These are phyloP conservation scores for Linum lewisii DNA, from an alignment of 345 rosid species.

Conservation along the genomic window DNA sequence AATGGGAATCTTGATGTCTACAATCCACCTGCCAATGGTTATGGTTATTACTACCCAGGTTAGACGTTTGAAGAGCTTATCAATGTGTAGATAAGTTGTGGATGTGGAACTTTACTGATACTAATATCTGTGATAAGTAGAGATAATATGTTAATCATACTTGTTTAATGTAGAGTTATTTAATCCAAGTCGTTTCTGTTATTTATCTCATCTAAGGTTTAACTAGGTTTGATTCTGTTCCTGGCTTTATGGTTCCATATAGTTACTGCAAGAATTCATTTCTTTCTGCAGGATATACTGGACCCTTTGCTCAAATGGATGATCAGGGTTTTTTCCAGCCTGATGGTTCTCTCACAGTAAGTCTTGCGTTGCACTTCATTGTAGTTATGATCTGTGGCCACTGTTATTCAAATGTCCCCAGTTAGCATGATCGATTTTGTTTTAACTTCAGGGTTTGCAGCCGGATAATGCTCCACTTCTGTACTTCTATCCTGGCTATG, in stretches of 20 bases:
- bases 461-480: conserved; percentile 38
- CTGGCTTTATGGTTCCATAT: not conserved
- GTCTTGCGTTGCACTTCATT: conserved; percentile 11
- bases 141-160: too few species aligned
- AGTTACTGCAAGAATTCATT: not conserved
- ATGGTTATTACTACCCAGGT: conserved; percentile 47
- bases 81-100: not conserved
- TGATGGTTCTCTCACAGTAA: conserved; percentile 30
- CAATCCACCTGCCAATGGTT: conserved; percentile 24
- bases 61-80: conserved; percentile 12
- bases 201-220: not conserved
- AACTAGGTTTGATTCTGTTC: not conserved
- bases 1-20: conserved; percentile 20
- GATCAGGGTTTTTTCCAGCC: conserved; percentile 30
- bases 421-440: not conserved
- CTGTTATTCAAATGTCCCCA: not conserved
- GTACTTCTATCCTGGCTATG: conserved; percentile 41
- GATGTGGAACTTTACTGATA: not conserved
- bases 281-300: conserved; percentile 39
- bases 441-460: conserved; percentile 31
- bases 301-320: conserved; percentile 26
- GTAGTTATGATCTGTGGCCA: not conserved
- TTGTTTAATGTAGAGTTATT: not conserved
- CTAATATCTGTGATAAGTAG: not conserved
- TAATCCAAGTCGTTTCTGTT: not conserved